Base-by-base conservation (phyloP, 768 basidiomycete genomes). In the Mycena galopus region DNA sequence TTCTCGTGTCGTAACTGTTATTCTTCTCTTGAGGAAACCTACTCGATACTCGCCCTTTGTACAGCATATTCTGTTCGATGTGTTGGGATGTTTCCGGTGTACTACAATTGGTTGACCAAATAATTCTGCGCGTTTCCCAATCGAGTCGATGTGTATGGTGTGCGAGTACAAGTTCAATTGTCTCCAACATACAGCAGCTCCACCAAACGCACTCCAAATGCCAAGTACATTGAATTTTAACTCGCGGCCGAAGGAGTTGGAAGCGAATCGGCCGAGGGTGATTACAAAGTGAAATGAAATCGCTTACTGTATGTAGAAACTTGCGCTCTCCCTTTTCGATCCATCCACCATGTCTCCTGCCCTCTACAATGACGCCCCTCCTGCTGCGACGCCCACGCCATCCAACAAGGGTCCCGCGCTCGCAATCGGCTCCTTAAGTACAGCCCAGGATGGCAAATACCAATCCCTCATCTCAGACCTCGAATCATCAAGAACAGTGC, bases 381-480 rank as follows among this genome's bases (percentile, higher is more conserved):
- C 79, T 75, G 67, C 55, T 16, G 59, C 74, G 17, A 78, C 76
- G 10, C 42, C 73, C 30, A 74, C 75, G 1, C 80, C 79, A 19
- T 37, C 69, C 37, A 80, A 80, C 37, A 80, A 80, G 33, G 90
- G 89, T 17, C 81, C 87, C 53, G 89, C 89, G 9, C 87, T 96
- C 60, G 93, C 88, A 63, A 90, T 97, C 73, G 94, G 95, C 66
- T 95, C 95, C 10, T 89, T 92, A 23, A 84, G 87, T 4, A 93
- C 94, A 0, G 95, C 95, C 4, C 88, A 90, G 79, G 90, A 95
- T 78, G 96, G 95, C 35, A 88, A 86, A 79, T 96, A 95, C 79
- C 94, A 96, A 80, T 81, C 87, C 1, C 82, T 94, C 72, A 86
- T 95, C 62, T 86, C 89, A 9, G 84, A 86, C 73, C 82, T 95